Evolutionary conservation across 352 stramenopile genomes (phyloP).

Genomic region (Globisporangium ultimum): DNA sequence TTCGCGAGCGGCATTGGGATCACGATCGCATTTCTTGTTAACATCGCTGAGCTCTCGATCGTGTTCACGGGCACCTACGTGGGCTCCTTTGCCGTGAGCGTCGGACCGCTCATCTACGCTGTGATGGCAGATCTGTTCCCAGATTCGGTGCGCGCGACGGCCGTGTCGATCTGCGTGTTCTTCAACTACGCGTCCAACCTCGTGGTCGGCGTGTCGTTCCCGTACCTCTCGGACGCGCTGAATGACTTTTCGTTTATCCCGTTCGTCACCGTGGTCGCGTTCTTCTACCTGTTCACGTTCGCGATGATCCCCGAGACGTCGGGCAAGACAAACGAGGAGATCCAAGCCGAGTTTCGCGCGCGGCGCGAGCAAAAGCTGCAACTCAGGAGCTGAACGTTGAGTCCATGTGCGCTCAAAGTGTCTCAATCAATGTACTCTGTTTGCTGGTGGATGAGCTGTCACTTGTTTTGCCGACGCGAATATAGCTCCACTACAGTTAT

Average conservation of each 20-base stretch:
- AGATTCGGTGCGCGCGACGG: conserved; percentile 40
- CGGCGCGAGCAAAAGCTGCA: conserved; percentile 13
- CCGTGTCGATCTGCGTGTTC: conserved; percentile 41
- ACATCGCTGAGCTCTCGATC: conserved; percentile 34
- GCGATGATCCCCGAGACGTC: conserved; percentile 51
- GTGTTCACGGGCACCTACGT: conserved; percentile 49
- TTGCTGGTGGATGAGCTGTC: no score
- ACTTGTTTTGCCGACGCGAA: no score
- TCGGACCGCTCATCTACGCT: conserved; percentile 54
- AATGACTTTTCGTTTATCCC: conserved; percentile 40
- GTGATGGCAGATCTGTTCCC: conserved; percentile 59
- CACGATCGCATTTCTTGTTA: conserved; percentile 15
- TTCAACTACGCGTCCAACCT: conserved; percentile 56
- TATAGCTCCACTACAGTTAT: no score
- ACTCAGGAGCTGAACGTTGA: no score
- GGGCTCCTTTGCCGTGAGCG: conserved; percentile 35
- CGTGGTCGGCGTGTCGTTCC: conserved; percentile 53
- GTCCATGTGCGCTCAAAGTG: no score
- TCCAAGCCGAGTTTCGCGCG: conserved; percentile 41
- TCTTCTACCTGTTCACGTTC: conserved; percentile 47
- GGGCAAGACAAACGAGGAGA: conserved; percentile 56
- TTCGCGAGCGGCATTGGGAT: conserved; percentile 42
- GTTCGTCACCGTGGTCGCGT: conserved; percentile 39
- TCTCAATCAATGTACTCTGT: no score
- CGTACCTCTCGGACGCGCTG: conserved; percentile 46